phyloP scores from a whole-genome alignment of 805 yeast species.

The Wickerhamiella brachini region DNA sequence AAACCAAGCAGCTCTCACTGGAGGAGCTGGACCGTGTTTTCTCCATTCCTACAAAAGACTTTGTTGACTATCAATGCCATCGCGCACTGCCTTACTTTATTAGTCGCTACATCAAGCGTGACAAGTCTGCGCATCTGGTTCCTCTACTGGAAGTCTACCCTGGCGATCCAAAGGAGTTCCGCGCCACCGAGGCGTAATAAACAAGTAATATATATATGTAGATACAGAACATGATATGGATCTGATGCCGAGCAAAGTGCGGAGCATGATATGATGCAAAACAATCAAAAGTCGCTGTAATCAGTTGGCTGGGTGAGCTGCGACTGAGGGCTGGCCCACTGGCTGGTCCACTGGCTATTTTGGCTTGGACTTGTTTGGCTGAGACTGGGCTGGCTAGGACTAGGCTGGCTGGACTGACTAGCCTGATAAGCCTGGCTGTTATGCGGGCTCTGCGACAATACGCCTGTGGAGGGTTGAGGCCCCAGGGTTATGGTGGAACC shows the following conservation, averaged over 20 bases:
- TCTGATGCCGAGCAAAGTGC: too few relatives aligned
- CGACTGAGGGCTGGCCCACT: not conserved
- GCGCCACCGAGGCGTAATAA: not conserved
- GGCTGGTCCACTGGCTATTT: not conserved
- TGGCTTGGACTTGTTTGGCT: not conserved
- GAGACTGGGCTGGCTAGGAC: too few relatives aligned
- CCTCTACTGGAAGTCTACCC: slow-evolving; percentile 4
- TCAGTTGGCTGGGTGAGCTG: not conserved
- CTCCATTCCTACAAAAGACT: slow-evolving; percentile 37
- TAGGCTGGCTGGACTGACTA: too few relatives aligned
- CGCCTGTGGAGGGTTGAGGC: not conserved
- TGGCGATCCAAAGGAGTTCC: not conserved
- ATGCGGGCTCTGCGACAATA: not conserved
- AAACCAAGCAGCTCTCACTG: slow-evolving; percentile 55
- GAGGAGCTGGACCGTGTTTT: slow-evolving; percentile 70
- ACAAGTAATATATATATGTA: not conserved
- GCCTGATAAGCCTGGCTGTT: not conserved
- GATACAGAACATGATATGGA: too few relatives aligned
- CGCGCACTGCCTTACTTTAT: slow-evolving; percentile 10
- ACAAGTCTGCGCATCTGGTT: slow-evolving; percentile 2
- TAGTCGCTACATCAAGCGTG: slow-evolving; percentile 7
- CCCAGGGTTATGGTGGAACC: not conserved
- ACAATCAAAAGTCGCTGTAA: not conserved
- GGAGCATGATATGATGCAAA: too few relatives aligned
- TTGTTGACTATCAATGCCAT: slow-evolving; percentile 37